Evolutionary conservation across 805 yeast genomes (phyloP), one percentile per base, ranked within the genome.

Genomic region (Pichia cabralensis): DNA sequence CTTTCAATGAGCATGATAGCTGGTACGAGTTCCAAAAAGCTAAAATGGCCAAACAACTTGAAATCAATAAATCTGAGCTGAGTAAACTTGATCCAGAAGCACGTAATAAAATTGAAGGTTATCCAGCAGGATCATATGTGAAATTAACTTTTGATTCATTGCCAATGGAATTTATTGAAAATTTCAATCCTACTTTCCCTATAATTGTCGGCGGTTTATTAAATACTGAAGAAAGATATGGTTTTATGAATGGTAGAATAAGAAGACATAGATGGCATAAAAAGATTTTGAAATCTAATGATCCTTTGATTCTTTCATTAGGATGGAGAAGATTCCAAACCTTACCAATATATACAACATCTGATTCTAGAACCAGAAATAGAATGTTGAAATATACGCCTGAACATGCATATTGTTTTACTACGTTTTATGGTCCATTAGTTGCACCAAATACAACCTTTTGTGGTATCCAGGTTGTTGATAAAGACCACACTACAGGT

Each of bases 241-340:
- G 98, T 6, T 80, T 82, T 51, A 67, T 86, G 62, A 89, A 84
- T 53, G 96, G 84, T 31, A 76, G 97, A 63, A 75, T 92, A 41
- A 86, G 96, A 74, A 78, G 96, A 60, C 99, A 92, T 56, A 77
- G 98, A 65, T 92, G 99, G 99, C 96, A 92, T 61, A 89, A 86
- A 55, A 86, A 86, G 69, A 84, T 94, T 39, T 67, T 92, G 49
- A 92, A 92, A 59, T 75, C 96, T 8, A 94, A 85, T 53, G 99
- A 92, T 61, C 98, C 99, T 1, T 67, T 94, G 45, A 85, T 92
- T 35, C 56, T 92, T 31, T 89, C 97, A 0, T 62, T 92, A 28
- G 99, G 99, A 25, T 92, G 98, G 99, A 76, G 99, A 64, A 71
- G 99, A 58, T 94, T 92, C 64, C 99, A 92, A 60, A 88, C 98